Conservation (phyloP, 2,329 filamentous ascomycete species). For the Aspergillus pseudoviridinutans region DNA sequence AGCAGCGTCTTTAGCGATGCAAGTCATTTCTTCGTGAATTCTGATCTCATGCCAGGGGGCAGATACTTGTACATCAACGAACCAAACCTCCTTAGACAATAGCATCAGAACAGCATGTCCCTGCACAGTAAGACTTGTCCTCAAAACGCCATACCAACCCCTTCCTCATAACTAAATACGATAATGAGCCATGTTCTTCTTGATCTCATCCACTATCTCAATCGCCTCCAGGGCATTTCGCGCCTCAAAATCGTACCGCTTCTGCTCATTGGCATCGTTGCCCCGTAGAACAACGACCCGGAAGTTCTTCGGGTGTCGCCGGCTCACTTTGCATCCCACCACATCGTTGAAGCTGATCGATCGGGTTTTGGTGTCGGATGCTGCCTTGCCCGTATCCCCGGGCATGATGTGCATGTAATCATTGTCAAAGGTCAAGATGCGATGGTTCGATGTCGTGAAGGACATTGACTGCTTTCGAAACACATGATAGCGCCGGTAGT, state of each 20-base stretch:
- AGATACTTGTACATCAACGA: neutral
- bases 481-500: conserved; percentile 61
- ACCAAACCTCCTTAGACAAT: neutral
- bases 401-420: conserved; percentile 66
- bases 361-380: conserved; percentile 53
- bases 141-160: neutral
- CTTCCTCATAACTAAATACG: conserved; percentile 25
- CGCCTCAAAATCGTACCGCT: conserved; percentile 65
- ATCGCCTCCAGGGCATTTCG: conserved; percentile 54
- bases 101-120: neutral
- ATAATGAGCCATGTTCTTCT: conserved; percentile 52
- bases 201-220: conserved; percentile 62
- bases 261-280: conserved; percentile 60
- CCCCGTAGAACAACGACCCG: conserved; percentile 58
- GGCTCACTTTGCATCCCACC: conserved; percentile 62
- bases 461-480: conserved; percentile 63
- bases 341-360: conserved; percentile 62
- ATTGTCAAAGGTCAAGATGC: conserved; percentile 60
- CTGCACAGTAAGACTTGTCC: neutral
- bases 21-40: neutral
- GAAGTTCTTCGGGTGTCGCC: conserved; percentile 62
- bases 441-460: conserved; percentile 58
- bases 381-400: conserved; percentile 50
- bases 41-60: neutral
- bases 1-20: neutral